Evolutionary conservation across 1,284 basidiomycete genomes (phyloP), one percentile per base, ranked within the genome.

Genomic region (Naganishia sp.): DNA sequence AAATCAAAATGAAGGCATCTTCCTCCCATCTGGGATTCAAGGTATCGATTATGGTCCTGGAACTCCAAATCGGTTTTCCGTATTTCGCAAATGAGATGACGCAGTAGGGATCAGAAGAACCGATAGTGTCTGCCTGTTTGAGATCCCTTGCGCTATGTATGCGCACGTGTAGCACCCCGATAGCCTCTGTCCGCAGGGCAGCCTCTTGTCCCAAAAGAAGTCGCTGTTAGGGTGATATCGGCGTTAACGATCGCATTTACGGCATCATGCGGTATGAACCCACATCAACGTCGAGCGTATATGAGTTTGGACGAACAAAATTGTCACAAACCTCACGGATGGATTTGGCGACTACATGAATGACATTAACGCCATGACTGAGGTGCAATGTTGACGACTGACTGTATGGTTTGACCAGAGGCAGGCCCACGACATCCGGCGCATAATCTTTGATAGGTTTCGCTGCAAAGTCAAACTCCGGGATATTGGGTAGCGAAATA

Each of bases 11-110:
- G 63, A 75, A 79, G 9, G 77, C 76, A 33, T 75, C 71, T 66
- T 81, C 80, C 48, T 80, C 79, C 77, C 77, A 81, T 18, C 72
- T 49, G 1, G 80, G 80, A 56, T 77, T 70, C 28, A 71, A 73
- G 3, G 73, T 74, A 33, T 74, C 70, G 54, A 77, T 72, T 42
- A 81, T 76, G 4, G 78, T 79, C 15, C 80, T 69, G 0, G 79
- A 79, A 18, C 73, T 75, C 70, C 75, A 81, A 7, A 80, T 36
- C 1, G 78, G 79, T 63, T 77, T 78, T 52, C 75, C 72, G 56
- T 78, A 77, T 71, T 79, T 80, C 55, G 74, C 72, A 50, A 73
- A 75, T 3, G 75, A 73, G 15, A 77, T 71, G 13, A 74, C 72
- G 11, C 78, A 72, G 63, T 81, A 81, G 0, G 80, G 79, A 69